These are phyloP conservation scores for Penicillium sp. DNA, from an alignment of 2,329 filamentous ascomycete species.

Conservation along the genomic window DNA sequence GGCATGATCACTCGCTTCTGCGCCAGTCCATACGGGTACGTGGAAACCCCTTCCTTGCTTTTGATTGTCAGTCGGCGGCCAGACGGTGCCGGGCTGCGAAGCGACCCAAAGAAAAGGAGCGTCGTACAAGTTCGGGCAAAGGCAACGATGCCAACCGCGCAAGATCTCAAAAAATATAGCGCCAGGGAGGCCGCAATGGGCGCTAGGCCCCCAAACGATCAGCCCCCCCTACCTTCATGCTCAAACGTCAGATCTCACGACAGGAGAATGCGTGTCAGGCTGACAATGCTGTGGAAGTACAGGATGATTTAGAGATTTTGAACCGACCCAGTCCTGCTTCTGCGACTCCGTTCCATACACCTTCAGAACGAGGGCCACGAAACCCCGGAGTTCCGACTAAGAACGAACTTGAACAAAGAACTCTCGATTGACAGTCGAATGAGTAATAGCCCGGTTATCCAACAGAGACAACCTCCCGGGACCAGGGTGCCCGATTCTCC, in stretches of 20 bases:
- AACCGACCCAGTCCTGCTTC: slow-evolving; percentile 20
- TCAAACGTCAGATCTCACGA: slow-evolving; percentile 3
- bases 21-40: slow-evolving; percentile 17
- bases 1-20: slow-evolving; percentile 5
- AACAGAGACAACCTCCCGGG: background rate
- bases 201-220: slow-evolving; percentile 5
- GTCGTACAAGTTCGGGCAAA: background rate
- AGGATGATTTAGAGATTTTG: slow-evolving; percentile 31
- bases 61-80: background rate
- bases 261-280: slow-evolving; percentile 3
- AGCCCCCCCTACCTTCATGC: background rate
- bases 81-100: slow-evolving; percentile 8
- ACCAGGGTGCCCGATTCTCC: slow-evolving; percentile 8
- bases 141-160: background rate
- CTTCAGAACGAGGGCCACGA: background rate
- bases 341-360: background rate
- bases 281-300: slow-evolving; percentile 15
- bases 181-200: background rate
- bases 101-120: background rate
- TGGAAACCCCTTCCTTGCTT: slow-evolving; percentile 8
- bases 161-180: background rate
- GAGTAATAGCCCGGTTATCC: background rate
- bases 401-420: slow-evolving; percentile 1
- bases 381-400: slow-evolving; percentile 2
- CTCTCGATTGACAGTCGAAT: background rate